Base-by-base conservation (phyloP, 1,284 basidiomycete genomes). In the Naganishia sp. region DNA sequence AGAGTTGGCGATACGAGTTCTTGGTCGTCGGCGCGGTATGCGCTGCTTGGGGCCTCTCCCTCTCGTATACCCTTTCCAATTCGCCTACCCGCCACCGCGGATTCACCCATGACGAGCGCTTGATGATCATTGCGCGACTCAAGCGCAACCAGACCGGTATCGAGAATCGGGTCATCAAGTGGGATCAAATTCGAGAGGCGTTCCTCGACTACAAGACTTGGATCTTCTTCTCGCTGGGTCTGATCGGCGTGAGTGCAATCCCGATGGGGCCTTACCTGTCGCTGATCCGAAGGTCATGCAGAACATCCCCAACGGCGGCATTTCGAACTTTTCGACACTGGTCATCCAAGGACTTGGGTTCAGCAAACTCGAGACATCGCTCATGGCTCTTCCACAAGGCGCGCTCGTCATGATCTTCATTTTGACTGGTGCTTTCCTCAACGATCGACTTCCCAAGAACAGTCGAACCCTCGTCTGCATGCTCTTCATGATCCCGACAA, bases 101-200 rank as follows among this genome's bases (percentile, higher is more conserved):
- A 50, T 77, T 83, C 66, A 74, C 72, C 6, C 74, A 77, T 60
- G 76, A 81, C 11, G 79, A 83, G 69, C 73, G 77, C 17, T 69
- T 81, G 56, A 72, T 78, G 50, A 81, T 82, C 35, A 75, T 82
- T 18, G 78, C 79, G 6, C 71, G 82, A n/a, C 71, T 78, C 67
- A 68, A 76, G 18, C 71, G 71, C 45, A 77, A 79, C 67, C 78
- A 79, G 72, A 80, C 79, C 0, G 82, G 81, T 63, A 73, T 81
- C 28, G 79, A 81, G 71, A 75, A 80, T 62, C 68, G 75, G 25
- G 68, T 66, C 43, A 81, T 82, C 74, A 79, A 79, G 65, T 73
- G 72, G 74, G 67, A 75, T 39, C 82, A 83, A 68, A 66, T 81
- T 53, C 71, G 51, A 7, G 82, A 83, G 67, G 77, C 79, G 1